Evolutionary conservation across 2,329 filamentous ascomycete genomes (phyloP), one percentile per base, ranked within the genome.

Genomic region (Cordyceps javanica): DNA sequence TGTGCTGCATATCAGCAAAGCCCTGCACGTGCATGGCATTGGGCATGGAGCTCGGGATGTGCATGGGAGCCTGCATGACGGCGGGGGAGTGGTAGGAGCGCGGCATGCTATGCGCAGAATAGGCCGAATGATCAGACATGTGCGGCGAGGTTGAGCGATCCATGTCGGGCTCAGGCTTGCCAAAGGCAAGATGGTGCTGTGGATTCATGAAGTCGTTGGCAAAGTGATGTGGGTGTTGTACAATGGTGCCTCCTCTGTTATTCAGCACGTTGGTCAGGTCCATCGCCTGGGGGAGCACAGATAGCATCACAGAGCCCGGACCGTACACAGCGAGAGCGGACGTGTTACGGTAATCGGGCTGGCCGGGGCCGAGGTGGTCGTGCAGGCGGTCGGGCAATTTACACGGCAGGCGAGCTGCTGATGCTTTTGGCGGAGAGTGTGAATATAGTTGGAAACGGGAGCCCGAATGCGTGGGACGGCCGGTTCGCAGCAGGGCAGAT

Each of bases 111-210:
- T 77, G 75, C 42, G 73, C 71, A 2, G 81, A 82, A 67, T 81
- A 82, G 59, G 80, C 76, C 5, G 81, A 83, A 67, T 81, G 78
- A 63, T 84, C 82, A 14, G 82, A 84, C 57, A 80, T 80, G 69
- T 85, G 82, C 10, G 82, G 81, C 7, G 82, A 84, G 63, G 75
- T 78, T 49, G 80, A 77, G 59, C 81, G 78, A 57, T 84, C 81
- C 66, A 83, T 76, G 16, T 63, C 67, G 49, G 70, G 65, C 52
- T 74, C 72, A 48, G 66, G 63, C 60, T 73, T 74, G 59, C 72
- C 64, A 60, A 71, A 65, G 57, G 66, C 62, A 52, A 67, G 65
- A 57, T 69, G 69, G 57, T 66, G 65, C 32, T 61, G 65, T 51
- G 69, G 70, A 58, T 73, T 68, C 59, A 68, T 60, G 48, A 69